Evolutionary conservation across 2,329 filamentous ascomycete species (phyloP), one percentile per base, ranked within the genome.

Genomic region (Lecanicillium sp.): DNA sequence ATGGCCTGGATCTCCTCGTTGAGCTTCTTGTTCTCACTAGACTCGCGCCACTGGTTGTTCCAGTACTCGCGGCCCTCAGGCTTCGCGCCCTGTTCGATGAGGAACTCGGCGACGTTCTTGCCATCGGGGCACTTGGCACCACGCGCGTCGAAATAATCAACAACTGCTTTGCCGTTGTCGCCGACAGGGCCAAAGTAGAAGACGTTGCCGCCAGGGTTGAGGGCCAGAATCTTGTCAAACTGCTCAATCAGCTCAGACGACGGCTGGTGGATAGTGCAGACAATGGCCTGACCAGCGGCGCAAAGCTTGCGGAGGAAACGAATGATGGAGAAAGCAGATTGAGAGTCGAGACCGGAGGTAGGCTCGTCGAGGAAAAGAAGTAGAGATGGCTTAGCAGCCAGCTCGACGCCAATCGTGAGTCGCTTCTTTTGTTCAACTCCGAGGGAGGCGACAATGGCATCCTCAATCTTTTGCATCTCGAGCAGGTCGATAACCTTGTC

Each of bases 1-100:
- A 85, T 70, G 3, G 67, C 64, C 29, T 79, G 66, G 40, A 89
- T 87, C 49, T 88, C 81, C 9, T 73, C 59, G 5, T 79, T 57
- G 14, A 86, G 63, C 2, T 60, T 56, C 25, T 67, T 63, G 43
- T 76, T 75, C 51, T 87, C 70, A 9, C 74, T 62, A 0, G 80
- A 86, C 32, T 72, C 72, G 18, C 65, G 62, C 84, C 85, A 89
- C 52, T 85, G 80, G 27, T 85, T 73, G 51, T 83, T 81, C 84
- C 84, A 89, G 31, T 85, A 45, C 38, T 57, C 59, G 15, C 54
- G 59, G 5, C 58, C 60, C 15, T 63, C 57, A 4, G 53, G 50
- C 15, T 51, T 54, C 2, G 63, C 60, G 1, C 63, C 60, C 5
- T 65, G 66, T 49, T 71, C 66, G 1, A 71, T 55, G 27, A 71